Base-by-base conservation (phyloP, 345 rosid genomes). In the Mangifera indica region DNA sequence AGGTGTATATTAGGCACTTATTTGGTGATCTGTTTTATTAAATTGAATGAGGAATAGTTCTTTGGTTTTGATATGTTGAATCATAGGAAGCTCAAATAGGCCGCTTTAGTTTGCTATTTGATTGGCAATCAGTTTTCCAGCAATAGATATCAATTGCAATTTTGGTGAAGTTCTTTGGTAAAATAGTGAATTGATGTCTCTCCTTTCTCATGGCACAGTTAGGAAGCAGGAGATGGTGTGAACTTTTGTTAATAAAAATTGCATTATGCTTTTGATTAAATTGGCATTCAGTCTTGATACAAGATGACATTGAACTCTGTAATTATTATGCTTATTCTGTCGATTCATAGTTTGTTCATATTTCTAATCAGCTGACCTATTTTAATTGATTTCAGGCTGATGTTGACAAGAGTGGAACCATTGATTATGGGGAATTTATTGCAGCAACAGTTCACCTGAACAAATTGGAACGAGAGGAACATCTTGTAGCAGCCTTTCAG, bases 361-460 rank as follows among this genome's bases (percentile, higher is more conserved):
- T 69, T 37, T 72, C 62, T 2, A 21, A 44, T 72, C 52, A 69
- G 32, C 72, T 69, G 42, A 72, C 32, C 54, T 49, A 4, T 44
- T 54, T 62, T 49, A 29, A 29, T 72, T 55, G 63, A 71, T 82
- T 74, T 71, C 88, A 92, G 98, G 99, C 99, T 70, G 98, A 95
- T 79, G 90, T 95, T 75, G 98, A 92, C 84, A 95, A 95, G 78
- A 95, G 96, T 60, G 98, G 99, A 61, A 91, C 98, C 71, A 95
- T 95, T 37, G 98, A 95, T 70, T 95, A 95, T 62, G 93, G 96
- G 21, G 98, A 95, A 77, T 95, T 95, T 78, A 91, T 95, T 69
- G 99, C 98, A 72, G 99, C 99, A 44, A 95, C 96, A 21, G 87
- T 92, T 76, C 99, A 95, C 79, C 86, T 92, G 61, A 95, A 92